Evolutionary conservation across 2,329 filamentous ascomycete species (phyloP).

Genomic region (Cladorrhinum sp.): DNA sequence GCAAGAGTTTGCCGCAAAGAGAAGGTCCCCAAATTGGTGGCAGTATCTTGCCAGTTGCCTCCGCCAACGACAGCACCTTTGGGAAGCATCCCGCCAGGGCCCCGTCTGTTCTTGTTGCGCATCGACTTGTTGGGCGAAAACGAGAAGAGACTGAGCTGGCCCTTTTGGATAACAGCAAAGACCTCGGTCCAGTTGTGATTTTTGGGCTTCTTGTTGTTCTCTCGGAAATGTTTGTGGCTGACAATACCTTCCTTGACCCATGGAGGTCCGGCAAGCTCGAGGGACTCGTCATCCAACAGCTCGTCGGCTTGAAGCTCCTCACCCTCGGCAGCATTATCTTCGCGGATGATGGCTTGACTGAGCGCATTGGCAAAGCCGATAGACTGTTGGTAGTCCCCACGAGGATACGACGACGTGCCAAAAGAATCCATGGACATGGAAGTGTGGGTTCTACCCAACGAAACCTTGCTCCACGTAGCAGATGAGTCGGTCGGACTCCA

Average conservation of each 20-base stretch:
- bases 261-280: constrained; percentile 89
- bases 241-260: constrained; percentile 98
- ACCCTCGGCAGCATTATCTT: constrained; percentile 58
- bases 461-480: constrained; percentile 95
- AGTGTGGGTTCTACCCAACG: constrained; percentile 83
- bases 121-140: constrained; percentile 80
- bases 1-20: constrained; percentile 88
- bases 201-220: constrained; percentile 85
- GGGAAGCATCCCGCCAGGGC: constrained; percentile 36
- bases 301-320: constrained; percentile 58
- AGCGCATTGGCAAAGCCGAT: constrained; percentile 97
- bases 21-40: constrained; percentile 83
- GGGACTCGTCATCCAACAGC: constrained; percentile 84
- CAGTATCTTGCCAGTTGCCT: constrained; percentile 97
- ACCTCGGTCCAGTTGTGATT: constrained; percentile 93
- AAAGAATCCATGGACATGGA: constrained; percentile 93
- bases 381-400: constrained; percentile 86
- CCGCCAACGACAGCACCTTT: constrained; percentile 75
- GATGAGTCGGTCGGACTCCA: constrained; percentile 84
- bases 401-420: constrained; percentile 64
- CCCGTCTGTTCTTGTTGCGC: constrained; percentile 60
- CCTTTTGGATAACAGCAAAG: constrained; percentile 94
- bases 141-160: constrained; percentile 89
- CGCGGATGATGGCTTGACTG: constrained; percentile 93
- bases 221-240: constrained; percentile 94